These are phyloP conservation scores for Dorcoceras hygrometricum DNA, from an alignment of 257 asterid genomes.

Conservation along the genomic window DNA sequence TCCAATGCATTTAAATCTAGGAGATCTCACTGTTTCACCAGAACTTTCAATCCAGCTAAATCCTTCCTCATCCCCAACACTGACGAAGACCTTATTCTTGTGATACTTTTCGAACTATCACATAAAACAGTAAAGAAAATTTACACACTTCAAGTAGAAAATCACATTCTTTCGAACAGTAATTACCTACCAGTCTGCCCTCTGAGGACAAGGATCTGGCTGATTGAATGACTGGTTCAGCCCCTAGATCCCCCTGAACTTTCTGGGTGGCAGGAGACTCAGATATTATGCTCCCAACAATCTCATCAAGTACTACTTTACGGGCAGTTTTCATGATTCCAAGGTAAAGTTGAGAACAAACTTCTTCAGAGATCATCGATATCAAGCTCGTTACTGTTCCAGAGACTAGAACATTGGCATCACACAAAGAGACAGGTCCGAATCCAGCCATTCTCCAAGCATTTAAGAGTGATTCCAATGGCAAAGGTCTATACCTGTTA, in stretches of 20 bases:
- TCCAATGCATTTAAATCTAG: constrained; percentile 62
- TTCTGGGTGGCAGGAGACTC: constrained; percentile 58
- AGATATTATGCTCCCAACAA: constrained; percentile 61
- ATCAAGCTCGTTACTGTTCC: constrained; percentile 40
- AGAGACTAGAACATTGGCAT: constrained; percentile 35
- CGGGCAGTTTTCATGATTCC: constrained; percentile 90
- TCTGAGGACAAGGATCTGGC: constrained; percentile 32
- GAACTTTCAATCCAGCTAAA: constrained; percentile 32
- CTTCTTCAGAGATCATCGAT: constrained; percentile 62
- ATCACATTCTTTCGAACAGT: constrained; percentile 7
- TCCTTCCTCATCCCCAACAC: constrained; percentile 35
- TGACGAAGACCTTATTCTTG: constrained; percentile 33
- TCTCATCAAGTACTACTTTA: constrained; percentile 78
- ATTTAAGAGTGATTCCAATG: constrained; percentile 55
- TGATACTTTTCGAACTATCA: constrained; percentile 44
- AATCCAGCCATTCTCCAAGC: constrained; percentile 47
- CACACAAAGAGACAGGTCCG: constrained; percentile 34
- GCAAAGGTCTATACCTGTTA: constrained; percentile 48
- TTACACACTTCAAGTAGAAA: constrained; percentile 11
- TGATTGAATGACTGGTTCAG: constrained; percentile 35
- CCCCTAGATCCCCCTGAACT: constrained; percentile 37
- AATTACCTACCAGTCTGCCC: constrained; percentile 40
- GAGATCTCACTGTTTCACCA: constrained; percentile 34
- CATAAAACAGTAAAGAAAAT: constrained; percentile 26
- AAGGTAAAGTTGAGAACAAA: constrained; percentile 69